A percentile compares a stretch with the other conserved stretches of the same genome.
Evolutionary conservation across 495 filamentous ascomycete genomes (phyloP).

Genomic region (Hypoxylon fuscum): DNA sequence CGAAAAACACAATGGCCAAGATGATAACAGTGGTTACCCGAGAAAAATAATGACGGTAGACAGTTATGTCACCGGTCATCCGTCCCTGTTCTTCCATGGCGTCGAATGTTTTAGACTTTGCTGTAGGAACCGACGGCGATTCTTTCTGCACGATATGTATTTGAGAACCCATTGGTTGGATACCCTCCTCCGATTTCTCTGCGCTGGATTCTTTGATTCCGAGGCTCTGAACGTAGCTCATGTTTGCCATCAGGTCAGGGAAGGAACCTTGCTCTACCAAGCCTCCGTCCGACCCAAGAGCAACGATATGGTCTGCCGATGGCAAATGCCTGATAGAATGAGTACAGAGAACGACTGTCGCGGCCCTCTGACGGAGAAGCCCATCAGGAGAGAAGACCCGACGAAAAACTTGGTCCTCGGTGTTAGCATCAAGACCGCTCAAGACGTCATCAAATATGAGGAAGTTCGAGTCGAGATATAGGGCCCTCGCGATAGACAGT

Average conservation of each 20-base stretch:
- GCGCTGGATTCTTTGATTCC: conserved; percentile 9
- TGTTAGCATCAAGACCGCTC: conserved; percentile 67
- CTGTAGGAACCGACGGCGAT: neutral
- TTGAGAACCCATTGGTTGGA: neutral
- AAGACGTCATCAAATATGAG: conserved; percentile 69
- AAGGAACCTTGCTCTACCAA: conserved; percentile 56
- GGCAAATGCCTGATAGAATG: conserved; percentile 51
- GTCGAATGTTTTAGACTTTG: neutral
- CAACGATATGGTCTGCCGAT: conserved; percentile 57
- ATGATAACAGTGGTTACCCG: conserved; percentile 38
- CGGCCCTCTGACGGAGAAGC: conserved; percentile 57
- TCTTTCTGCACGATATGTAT: neutral
- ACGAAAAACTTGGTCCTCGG: conserved; percentile 69
- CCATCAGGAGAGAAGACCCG: conserved; percentile 63
- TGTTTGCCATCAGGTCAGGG: conserved; percentile 36
- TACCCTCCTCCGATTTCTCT: neutral
- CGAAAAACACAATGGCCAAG: conserved; percentile 37
- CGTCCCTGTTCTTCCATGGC: conserved; percentile 7
- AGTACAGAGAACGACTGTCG: conserved; percentile 62
- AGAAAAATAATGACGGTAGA: conserved; percentile 50
- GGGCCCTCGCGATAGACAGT: conserved; percentile 66
- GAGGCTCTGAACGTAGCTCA: conserved; percentile 40
- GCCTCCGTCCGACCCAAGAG: conserved; percentile 48
- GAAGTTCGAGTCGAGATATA: conserved; percentile 65
- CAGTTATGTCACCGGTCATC: conserved; percentile 40